Conservation (phyloP, 1,284 basidiomycete genomes). For the Cerioporus squamosus region DNA sequence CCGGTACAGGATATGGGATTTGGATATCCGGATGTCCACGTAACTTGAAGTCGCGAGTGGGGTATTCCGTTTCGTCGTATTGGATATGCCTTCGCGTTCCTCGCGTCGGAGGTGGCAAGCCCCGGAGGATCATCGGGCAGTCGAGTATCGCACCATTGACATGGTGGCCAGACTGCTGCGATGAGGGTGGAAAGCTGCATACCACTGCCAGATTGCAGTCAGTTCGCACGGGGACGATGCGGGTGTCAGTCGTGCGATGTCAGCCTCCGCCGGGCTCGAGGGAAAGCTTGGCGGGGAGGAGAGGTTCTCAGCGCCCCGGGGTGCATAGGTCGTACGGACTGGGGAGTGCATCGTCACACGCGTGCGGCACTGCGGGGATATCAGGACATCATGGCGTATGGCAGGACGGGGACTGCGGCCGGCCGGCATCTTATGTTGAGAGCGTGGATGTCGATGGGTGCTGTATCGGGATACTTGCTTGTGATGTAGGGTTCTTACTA, state of each 20-base stretch:
- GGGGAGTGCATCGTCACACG: not conserved
- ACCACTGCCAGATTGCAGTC: not conserved
- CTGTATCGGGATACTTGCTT: not conserved
- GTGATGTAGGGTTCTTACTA: not conserved
- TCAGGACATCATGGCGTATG: not conserved
- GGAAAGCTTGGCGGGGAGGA: not conserved
- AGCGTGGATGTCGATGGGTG: not conserved
- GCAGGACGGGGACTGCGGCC: not conserved
- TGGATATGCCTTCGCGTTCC: not conserved
- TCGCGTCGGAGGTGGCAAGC: not conserved
- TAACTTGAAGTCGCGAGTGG: too few relatives aligned
- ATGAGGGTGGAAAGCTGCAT: too few relatives aligned
- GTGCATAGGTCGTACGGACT: not conserved
- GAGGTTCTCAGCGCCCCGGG: too few relatives aligned
- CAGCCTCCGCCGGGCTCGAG: slow-evolving; percentile 1
- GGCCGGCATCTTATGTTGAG: not conserved
- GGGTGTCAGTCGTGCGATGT: too few relatives aligned
- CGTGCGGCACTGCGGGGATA: not conserved
- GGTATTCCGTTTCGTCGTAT: not conserved
- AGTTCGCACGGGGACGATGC: not conserved
- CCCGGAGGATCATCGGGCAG: not conserved
- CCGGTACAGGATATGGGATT: too few relatives aligned
- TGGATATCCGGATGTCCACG: too few relatives aligned
- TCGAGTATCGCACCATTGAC: too few relatives aligned
- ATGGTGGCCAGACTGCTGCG: too few relatives aligned